Evolutionary conservation across 192 early-diverging fungal species (phyloP).

Genomic region (Coemansia javaensis): DNA sequence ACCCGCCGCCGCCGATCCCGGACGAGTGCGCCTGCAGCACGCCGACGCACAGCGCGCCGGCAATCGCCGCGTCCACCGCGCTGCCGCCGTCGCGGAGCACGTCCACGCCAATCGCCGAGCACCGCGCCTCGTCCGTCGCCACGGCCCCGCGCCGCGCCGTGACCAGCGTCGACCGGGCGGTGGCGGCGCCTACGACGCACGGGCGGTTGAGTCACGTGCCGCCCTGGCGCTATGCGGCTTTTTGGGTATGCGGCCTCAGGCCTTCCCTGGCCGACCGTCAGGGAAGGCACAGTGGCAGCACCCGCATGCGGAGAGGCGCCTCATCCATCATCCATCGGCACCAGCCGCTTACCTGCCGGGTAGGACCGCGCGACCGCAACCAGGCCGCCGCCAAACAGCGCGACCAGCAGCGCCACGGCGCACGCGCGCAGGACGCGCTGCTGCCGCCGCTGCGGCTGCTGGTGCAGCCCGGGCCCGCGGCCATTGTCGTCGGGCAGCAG

Average conservation of each 20-base stretch:
- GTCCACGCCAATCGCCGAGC: conserved; percentile 65
- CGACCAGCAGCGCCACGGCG: conserved; percentile 2
- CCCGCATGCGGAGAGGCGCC: no score
- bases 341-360: conserved; percentile 15
- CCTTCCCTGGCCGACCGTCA: no score
- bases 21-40: conserved; percentile 82
- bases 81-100: conserved; percentile 80
- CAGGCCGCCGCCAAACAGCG: conserved; percentile 24
- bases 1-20: conserved; percentile 94
- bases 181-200: conserved; percentile 7
- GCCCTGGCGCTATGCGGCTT: no score
- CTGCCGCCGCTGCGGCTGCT: no score
- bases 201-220: no score
- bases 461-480: no score
- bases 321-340: background rate
- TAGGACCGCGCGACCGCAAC: conserved; percentile 2
- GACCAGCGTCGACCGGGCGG: conserved; percentile 26
- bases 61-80: conserved; percentile 85
- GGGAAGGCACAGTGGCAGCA: no score
- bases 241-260: no score
- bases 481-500: no score
- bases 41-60: conserved; percentile 80
- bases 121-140: conserved; percentile 62
- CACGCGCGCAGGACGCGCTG: conserved; percentile 7
- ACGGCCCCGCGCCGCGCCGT: conserved; percentile 57